These are phyloP conservation scores for Tilletiaria anomala DNA, from an alignment of 1,284 basidiomycete species.

Conservation along the genomic window DNA sequence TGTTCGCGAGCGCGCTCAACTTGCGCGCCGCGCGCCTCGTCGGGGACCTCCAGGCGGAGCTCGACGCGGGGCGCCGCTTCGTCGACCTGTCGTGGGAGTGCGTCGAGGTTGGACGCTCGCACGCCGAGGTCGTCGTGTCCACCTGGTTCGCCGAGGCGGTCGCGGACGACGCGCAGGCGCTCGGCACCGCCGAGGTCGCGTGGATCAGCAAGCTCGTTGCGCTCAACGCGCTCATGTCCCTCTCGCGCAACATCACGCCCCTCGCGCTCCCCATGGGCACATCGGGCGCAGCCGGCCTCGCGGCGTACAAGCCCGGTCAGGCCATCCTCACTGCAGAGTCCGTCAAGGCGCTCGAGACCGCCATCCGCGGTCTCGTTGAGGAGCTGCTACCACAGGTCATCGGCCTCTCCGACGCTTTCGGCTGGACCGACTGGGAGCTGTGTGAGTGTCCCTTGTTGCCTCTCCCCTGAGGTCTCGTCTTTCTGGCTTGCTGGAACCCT, in stretches of 20 bases:
- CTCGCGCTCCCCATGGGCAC: constrained; percentile 52
- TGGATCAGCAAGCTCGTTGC: constrained; percentile 25
- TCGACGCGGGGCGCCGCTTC: constrained; percentile 13
- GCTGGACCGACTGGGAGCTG: constrained; percentile 61
- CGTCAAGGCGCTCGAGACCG: constrained; percentile 48
- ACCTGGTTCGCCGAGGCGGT: constrained; percentile 31
- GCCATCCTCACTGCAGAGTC: neutral
- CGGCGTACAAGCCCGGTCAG: constrained; percentile 41
- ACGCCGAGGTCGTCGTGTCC: constrained; percentile 29
- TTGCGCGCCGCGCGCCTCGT: constrained; percentile 25
- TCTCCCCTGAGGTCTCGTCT: no score
- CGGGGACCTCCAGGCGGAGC: constrained; percentile 22
- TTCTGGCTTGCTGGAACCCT: no score
- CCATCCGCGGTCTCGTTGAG: constrained; percentile 47
- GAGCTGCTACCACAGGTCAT: constrained; percentile 53
- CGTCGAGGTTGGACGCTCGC: constrained; percentile 26
- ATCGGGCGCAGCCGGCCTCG: constrained; percentile 48
- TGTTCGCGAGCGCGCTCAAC: constrained; percentile 20
- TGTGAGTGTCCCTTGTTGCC: no score
- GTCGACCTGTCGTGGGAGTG: constrained; percentile 25
- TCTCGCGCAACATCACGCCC: constrained; percentile 25
- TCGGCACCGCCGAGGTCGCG: constrained; percentile 10
- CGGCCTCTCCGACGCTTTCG: constrained; percentile 59
- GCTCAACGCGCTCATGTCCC: constrained; percentile 16
- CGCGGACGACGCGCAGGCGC: constrained; percentile 8